Base-by-base conservation (phyloP, 1,284 basidiomycete species). In the Marasmius sp. region DNA sequence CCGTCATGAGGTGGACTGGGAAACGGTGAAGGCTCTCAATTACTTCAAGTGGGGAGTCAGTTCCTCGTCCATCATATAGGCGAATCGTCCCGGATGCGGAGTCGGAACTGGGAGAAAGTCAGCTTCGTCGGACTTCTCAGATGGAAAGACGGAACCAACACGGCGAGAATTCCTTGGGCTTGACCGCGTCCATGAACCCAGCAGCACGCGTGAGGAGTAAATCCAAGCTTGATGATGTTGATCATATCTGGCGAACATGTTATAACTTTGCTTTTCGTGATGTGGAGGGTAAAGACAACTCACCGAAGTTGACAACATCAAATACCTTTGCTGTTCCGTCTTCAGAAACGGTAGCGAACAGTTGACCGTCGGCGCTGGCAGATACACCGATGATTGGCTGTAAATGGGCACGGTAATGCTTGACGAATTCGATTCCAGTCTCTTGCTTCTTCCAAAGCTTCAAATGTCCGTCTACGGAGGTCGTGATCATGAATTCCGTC, bases 391-490 rank as follows among this genome's bases (percentile, higher is more conserved):
- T 82, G 47, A 99, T 85, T 12, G 93, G 87, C 27, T 85, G 83
- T 33, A 97, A 81, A 69, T 98, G 96, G 1, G 97, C 95, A 48
- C 97, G 88, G 75, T 94, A 97, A 68, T 94, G 91, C 77, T 97
- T 96, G 64, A 96, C 93, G 70, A 95, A 96, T 76, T 97, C 94
- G 69, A 96, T 93, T 7, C 95, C 94, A 6, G 81, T 75, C 12
- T 95, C 91, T 77, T 97, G 95, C 77, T 99, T 99, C 81, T 98
- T 98, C 97, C 97, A 99, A 34, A 99, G 81, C 75, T 99, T 99
- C 69, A 99, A 79, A 75, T 97, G 93, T 0, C 97, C 97, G 71
- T 99, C 97, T 11, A 95, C 76, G 1, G 95, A 98, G 1, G 96
- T 95, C 1, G 97, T 99, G 62, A 99, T 85, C 58, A 98, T 72